Percentiles rank a stretch among this genome's conserved stretches.
Conservation (phyloP, 2,329 filamentous ascomycete species). For the Lasiodiplodia theobromae region DNA sequence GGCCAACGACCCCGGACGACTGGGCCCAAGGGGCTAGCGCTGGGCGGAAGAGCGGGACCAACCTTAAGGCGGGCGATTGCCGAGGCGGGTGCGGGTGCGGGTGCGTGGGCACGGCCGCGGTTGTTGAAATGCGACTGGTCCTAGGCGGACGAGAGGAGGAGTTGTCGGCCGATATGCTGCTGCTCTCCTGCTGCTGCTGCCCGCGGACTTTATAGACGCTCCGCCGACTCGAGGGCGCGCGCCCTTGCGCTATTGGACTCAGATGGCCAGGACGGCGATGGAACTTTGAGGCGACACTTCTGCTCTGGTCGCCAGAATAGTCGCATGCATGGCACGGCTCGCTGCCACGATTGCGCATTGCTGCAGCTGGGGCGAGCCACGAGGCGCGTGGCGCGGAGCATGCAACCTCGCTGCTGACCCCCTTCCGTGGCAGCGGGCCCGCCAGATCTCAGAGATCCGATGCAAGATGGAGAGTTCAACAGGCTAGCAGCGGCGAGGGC, state of each 20-base stretch:
- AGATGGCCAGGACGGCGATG: conserved; percentile 27
- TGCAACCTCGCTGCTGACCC: conserved; percentile 30
- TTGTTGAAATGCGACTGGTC: conserved; percentile 21
- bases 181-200: neutral
- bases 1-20: neutral
- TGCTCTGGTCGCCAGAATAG: conserved; percentile 30
- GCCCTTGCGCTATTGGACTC: conserved; percentile 32
- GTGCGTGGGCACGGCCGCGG: conserved; percentile 16
- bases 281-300: conserved; percentile 30
- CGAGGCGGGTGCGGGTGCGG: conserved; percentile 24
- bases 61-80: conserved; percentile 29
- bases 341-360: conserved; percentile 30
- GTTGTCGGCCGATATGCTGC: conserved; percentile 2
- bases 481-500: conserved; percentile 23
- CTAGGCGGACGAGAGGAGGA: conserved; percentile 15
- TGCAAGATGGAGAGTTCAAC: conserved; percentile 29
- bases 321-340: conserved; percentile 28
- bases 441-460: conserved; percentile 27
- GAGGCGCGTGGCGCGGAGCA: conserved; percentile 30
- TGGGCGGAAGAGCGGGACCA: conserved; percentile 29
- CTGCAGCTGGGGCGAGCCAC: conserved; percentile 28
- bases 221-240: conserved; percentile 22
- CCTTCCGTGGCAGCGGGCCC: conserved; percentile 30
- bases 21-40: conserved; percentile 16
- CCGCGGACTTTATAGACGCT: conserved; percentile 15